Evolutionary conservation across 139 green algal genomes (phyloP), one percentile per base, ranked within the genome.

Genomic region (Coelastrella sp.): DNA sequence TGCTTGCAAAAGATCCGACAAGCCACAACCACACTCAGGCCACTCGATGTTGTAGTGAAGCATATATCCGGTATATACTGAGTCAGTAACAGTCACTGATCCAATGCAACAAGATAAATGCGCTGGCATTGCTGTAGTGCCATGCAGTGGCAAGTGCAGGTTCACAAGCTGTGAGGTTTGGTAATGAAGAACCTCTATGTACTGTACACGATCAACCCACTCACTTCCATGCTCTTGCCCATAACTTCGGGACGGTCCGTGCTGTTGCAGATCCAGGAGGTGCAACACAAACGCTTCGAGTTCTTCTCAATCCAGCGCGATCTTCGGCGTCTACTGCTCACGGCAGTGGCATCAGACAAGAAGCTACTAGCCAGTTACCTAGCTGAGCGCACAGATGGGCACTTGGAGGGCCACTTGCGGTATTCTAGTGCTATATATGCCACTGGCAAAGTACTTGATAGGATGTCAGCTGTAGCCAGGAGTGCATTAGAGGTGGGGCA

Each of bases 201-300:
- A 1, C 32, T 47, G 32, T 47, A 71, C 64, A 71, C 7, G 3
- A 71, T 14, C 7, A 71, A 71, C 11, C 0, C 4, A 16, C 73
- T 78, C 73, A 78, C 5, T 47, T 32, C 14, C 5, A 47, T 83
- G 32, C 11, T n/a, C n/a, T n/a, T n/a, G n/a, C n/a, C n/a, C n/a
- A n/a, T n/a, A n/a, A n/a, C n/a, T n/a, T n/a, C n/a, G n/a, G n/a
- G n/a, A n/a, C n/a, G n/a, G n/a, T n/a, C n/a, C n/a, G n/a, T n/a
- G n/a, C n/a, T n/a, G n/a, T n/a, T n/a, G 83, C 66, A 88, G 83
- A 78, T 88, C 7, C 83, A 88, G 17, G 83, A 79, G 8, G 65
- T 89, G 20, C 84, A 89, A 73, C 84, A 89, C 73, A 47, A 71
- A 47, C 71, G 84, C 57, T 89, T 74, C n/a, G 84, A 89, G 20